phyloP scores from a whole-genome alignment of 192 early-diverging fungal genomes.

The Backusella macrospora region DNA sequence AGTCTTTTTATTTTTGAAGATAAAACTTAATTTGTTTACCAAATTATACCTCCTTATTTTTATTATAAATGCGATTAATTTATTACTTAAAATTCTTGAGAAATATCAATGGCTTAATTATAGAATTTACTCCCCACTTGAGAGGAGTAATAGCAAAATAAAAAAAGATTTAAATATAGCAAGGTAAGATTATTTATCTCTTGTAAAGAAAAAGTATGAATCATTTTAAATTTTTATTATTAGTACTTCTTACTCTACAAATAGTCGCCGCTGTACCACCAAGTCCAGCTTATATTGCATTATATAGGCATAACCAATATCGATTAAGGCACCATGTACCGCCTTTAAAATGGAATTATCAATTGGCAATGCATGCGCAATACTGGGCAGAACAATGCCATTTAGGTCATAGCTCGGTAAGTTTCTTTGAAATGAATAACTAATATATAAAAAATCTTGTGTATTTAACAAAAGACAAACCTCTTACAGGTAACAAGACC shows the following conservation, averaged over 20 bases:
- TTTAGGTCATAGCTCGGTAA: not conserved
- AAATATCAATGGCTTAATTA: slow-evolving; percentile 2
- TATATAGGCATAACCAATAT: slow-evolving; percentile 4
- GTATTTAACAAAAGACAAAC: not conserved
- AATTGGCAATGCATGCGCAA: not conserved
- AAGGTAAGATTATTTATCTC: not conserved
- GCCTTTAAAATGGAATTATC: slow-evolving; percentile 4
- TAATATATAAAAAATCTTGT: not conserved
- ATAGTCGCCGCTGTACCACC: not conserved
- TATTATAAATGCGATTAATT: slow-evolving; percentile 1
- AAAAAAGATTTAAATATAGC: not conserved
- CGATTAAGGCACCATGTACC: not conserved
- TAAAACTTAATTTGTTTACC: not conserved
- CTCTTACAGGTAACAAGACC: not conserved
- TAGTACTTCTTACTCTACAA: slow-evolving; percentile 1
- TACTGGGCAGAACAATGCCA: slow-evolving; percentile 1
- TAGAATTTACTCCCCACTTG: slow-evolving; percentile 5
- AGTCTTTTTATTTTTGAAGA: not conserved
- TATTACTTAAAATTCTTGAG: slow-evolving; percentile 8
- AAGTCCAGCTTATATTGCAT: slow-evolving; percentile 5
- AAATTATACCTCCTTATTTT: slow-evolving; percentile 1
- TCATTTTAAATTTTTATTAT: slow-evolving; percentile 3
- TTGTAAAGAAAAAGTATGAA: slow-evolving; percentile 2
- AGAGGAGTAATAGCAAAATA: not conserved
- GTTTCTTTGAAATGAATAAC: not conserved